Base-by-base conservation (phyloP, 768 basidiomycete genomes). In the Dioszegia crocea region DNA sequence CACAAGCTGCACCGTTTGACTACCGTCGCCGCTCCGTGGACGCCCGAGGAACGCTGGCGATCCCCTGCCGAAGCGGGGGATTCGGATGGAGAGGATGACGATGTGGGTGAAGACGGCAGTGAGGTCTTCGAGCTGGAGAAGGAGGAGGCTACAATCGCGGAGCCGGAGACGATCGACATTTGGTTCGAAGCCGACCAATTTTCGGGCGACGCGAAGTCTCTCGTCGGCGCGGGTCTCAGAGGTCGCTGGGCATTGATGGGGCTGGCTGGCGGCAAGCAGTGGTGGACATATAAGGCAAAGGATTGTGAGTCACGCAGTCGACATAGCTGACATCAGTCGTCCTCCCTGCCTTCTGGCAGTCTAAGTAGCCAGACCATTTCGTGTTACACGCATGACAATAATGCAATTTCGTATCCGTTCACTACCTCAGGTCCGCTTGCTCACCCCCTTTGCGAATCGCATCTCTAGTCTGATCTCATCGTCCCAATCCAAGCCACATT, bases 1-100 rank as follows among this genome's bases (percentile, higher is more conserved):
- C 19, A 40, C 3, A 39, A 29, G 12, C 58, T 62, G 10, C 31
- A 62, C 31, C 63, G 59, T 17, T 5, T 73, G 2, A 39, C 62
- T n/a, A 73, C 71, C 8, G 64, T 50, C 1, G 60, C 65, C 9
- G 66, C 71, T 1, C 71, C 71, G 1, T 70, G 71, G 71, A 70
- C 68, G 6, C 16, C 31, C 10, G 62, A 66, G 3, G 71, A 70
- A 50, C 63, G 59, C 31, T 70, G 71, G 71, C 54, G 68, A 3
- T 39, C 52, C 4, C 12, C 9, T 21, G 19, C 38, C 36, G 16
- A 24, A 3, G 4, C 21, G 3, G 36, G 5, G 40, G 50, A 33
- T 2, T 50, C 45, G 41, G 52, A 57, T 11, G 46, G 26, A 16
- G 63, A 66, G 27, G 52, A 30, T 5, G 38, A 54, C 30, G 56